phyloP scores from a whole-genome alignment of 169 alveolate genomes.

The Plasmodium berghei region DNA sequence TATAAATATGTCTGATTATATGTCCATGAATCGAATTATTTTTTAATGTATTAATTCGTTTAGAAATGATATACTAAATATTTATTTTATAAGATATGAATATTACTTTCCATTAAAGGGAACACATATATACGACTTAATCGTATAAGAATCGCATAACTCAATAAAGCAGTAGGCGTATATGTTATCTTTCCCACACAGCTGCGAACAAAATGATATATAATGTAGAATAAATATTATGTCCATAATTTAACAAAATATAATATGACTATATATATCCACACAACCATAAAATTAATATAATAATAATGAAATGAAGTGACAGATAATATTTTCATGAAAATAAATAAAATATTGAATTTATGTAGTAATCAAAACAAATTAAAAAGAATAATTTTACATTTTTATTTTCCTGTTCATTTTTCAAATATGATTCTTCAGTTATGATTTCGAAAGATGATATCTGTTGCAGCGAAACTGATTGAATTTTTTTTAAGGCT shows the following conservation, averaged over 20 bases:
- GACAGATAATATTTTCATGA: too few relatives aligned
- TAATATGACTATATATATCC: too few relatives aligned
- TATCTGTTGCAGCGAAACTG: slow-evolving; percentile 60
- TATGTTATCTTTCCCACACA: slow-evolving; percentile 45
- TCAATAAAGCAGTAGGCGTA: slow-evolving; percentile 45
- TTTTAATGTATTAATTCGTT: slow-evolving; percentile 20
- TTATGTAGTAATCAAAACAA: background rate
- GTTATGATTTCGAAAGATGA: slow-evolving; percentile 61
- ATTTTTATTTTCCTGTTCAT: slow-evolving; percentile 49
- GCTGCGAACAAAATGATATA: slow-evolving; percentile 19
- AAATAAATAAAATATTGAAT: background rate
- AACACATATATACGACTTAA: slow-evolving; percentile 36
- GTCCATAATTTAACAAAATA: too few relatives aligned
- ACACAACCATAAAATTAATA: too few relatives aligned
- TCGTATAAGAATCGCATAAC: slow-evolving; percentile 21
- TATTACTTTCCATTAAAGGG: slow-evolving; percentile 75
- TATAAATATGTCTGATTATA: background rate
- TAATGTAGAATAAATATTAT: too few relatives aligned
- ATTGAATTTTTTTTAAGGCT: slow-evolving; percentile 68
- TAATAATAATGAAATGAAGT: background rate
- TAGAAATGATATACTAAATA: slow-evolving; percentile 3
- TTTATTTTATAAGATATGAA: slow-evolving; percentile 16
- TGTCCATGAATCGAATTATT: background rate
- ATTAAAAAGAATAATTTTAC: slow-evolving; percentile 17
- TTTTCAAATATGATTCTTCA: slow-evolving; percentile 63